Percentiles rank a stretch among this genome's conserved stretches.
Conservation (phyloP, 306 rosid species). For the Sphenostylis stenocarpa region DNA sequence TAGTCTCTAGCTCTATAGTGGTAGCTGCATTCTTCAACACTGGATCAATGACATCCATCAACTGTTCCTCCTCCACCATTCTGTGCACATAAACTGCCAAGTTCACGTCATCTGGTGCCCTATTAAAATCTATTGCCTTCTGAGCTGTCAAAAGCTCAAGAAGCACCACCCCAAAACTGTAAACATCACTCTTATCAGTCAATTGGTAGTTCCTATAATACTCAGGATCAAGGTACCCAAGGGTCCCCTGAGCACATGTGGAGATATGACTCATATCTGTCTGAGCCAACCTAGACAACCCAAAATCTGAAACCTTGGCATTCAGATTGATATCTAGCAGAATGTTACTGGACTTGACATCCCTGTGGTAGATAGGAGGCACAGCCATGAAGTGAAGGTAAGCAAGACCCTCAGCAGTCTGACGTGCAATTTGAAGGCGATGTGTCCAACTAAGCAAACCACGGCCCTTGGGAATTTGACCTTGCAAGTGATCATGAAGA, state of each 20-base stretch:
- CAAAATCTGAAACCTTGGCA: slow-evolving; percentile 76
- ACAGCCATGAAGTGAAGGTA: slow-evolving; percentile 78
- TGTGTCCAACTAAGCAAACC: slow-evolving; percentile 47
- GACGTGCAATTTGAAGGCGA: slow-evolving; percentile 65
- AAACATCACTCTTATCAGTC: slow-evolving; percentile 78
- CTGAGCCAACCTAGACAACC: slow-evolving; percentile 71
- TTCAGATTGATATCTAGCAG: slow-evolving; percentile 52
- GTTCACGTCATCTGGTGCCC: slow-evolving; percentile 73
- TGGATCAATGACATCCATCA: slow-evolving; percentile 64
- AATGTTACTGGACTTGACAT: slow-evolving; percentile 81
- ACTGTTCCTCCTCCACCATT: slow-evolving; percentile 55
- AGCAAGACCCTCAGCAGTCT: slow-evolving; percentile 66
- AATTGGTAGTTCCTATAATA: slow-evolving; percentile 68
- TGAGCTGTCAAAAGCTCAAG: slow-evolving; percentile 70
- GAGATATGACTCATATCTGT: slow-evolving; percentile 79
- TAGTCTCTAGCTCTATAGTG: slow-evolving; percentile 59
- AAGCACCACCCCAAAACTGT: slow-evolving; percentile 70
- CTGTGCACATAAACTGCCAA: slow-evolving; percentile 72
- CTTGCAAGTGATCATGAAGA: slow-evolving; percentile 62
- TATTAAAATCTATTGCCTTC: slow-evolving; percentile 69
- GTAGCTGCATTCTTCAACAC: slow-evolving; percentile 53
- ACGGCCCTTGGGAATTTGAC: slow-evolving; percentile 26
- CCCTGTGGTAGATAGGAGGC: slow-evolving; percentile 84
- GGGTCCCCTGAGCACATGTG: slow-evolving; percentile 83
- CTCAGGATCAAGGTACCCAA: slow-evolving; percentile 76